These are phyloP conservation scores for Kockiozyma suomiensis DNA, from an alignment of 805 yeast species.

Conservation along the genomic window DNA sequence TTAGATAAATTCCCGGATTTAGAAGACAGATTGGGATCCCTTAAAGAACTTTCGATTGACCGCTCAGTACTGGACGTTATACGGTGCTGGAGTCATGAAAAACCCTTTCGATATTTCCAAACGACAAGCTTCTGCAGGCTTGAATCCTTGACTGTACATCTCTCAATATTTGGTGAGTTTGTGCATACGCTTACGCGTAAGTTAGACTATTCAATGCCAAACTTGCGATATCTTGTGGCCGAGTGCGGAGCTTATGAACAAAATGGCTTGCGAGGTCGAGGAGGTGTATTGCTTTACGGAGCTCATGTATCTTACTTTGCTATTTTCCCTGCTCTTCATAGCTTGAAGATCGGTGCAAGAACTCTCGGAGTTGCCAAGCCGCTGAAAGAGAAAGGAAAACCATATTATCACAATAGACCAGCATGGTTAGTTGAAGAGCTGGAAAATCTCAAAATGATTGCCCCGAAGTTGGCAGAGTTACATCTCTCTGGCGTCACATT, in stretches of 20 bases:
- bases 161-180: conserved; percentile 7
- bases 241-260: conserved; percentile 6
- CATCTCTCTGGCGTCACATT: neutral
- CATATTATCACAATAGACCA: neutral
- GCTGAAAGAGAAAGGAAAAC: neutral
- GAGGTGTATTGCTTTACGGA: conserved; percentile 1
- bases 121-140: neutral
- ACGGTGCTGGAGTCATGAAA: neutral
- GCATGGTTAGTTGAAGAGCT: neutral
- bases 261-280: neutral
- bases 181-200: neutral
- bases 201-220: neutral
- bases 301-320: neutral
- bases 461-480: neutral
- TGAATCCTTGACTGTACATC: neutral
- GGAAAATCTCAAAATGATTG: neutral
- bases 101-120: neutral
- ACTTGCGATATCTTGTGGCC: neutral
- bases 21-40: neutral
- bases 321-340: neutral
- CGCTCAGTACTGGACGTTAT: neutral
- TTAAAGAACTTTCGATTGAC: neutral
- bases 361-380: neutral
- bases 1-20: conserved; percentile 4
- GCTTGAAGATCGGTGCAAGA: neutral